Evolutionary conservation across 768 basidiomycete species (phyloP), one percentile per base, ranked within the genome.

Genomic region (Termitomyces sp.): DNA sequence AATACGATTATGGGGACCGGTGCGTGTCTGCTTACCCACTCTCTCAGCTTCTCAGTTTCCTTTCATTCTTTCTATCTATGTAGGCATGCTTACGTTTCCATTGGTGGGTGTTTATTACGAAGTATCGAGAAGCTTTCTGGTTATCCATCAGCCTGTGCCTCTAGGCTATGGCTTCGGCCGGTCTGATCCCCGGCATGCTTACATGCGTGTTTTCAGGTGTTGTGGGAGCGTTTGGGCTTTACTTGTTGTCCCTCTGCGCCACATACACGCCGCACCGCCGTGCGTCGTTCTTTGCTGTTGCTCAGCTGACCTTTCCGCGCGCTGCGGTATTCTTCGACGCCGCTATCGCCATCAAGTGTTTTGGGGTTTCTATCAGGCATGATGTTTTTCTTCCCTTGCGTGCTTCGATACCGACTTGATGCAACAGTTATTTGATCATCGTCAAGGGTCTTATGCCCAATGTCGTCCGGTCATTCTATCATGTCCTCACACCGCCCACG

Each of bases 1-100:
- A 97, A 97, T 65, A 97, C 95, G 0, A 93, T 95, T 66, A 88
- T 97, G 64, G 94, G 94, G 15, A 95, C 90, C 56, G 93, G 93
- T 86, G 70, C 66, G 81, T 79, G 31, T 56, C 31, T 16, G 45
- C 34, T 39, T 48, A 49, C 22, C 24, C 54, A 8, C 67, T 58
- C 4, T 39, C 39, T 31, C 13, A 41, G 47, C 60, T n/a, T 36
- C 9, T 52, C 27, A 9, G 13, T 15, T 39, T 42, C 24, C 27
- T n/a, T 33, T 1, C 31, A 3, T 9, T n/a, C 6, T 12, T 5
- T 11, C 34, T 44, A 24, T 31, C 8, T 42, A n/a, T 22, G 41
- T 13, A 92, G 91, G 92, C 33, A 93, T 94, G 92, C 79, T 94
- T 30, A 92, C 91, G 7, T 93, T 93, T 65, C 91, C 91, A 63